Base-by-base conservation (phyloP, 176 grass and related monocot genomes). In the Oropetium thomaeum region DNA sequence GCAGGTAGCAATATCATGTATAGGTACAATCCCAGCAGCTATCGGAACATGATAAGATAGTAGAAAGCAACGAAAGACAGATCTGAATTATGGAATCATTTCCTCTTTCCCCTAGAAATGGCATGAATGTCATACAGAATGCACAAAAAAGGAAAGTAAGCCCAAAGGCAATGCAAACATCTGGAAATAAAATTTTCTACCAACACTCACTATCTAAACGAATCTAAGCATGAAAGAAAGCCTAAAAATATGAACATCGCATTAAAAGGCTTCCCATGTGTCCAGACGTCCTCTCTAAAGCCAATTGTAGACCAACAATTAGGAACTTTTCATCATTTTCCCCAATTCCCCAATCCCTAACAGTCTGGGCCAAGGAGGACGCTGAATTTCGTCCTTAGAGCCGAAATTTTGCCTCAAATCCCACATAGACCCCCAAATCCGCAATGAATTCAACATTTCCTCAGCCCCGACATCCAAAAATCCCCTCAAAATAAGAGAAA, bases 331-430 rank as follows among this genome's bases (percentile, higher is more conserved):
- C 37, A 33, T 54, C 34, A 22, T 64, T 75, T 80, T 69, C 71
- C 78, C 71, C 71, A 86, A 81, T 52, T 37, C 43, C 77, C 34
- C 66, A 76, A 86, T 44, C 70, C 64, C n/a, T n/a, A 63, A 58
- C 22, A 49, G 39, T 48, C 10, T 14, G 68, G 5, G 17, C 11
- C 34, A 5, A 45, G 8, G 25, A 64, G 51, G 10, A 25, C 51
- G 51, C 20, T 4, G 51, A 54, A 25, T 54, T 54, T 54, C 51
- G 25, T 54, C 7, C 20, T 23, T 23, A 10, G 2, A 16, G 26
- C 54, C 58, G 33, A 8, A 34, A 86, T 69, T 55, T 35, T 32
- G 62, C 28, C 23, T 35, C 32, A 10, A 76, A 76, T 55, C 37
- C 22, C 9, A 37, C 42, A 40, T 15, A 42, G 61, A 42, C 6